phyloP scores from a whole-genome alignment of 371 early-diverging fungal genomes.

The Parasitella parasitica region DNA sequence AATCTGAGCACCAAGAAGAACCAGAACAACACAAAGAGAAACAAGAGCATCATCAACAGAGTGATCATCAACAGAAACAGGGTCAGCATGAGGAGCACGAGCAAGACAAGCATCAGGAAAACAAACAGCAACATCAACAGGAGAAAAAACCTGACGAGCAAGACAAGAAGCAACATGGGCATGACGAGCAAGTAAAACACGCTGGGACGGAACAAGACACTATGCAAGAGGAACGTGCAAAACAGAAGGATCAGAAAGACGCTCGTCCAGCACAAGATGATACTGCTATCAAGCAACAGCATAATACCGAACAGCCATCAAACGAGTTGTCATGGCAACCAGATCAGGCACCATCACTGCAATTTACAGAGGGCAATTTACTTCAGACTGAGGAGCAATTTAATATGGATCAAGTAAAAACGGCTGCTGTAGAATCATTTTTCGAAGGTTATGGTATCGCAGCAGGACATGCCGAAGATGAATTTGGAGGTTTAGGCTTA shows the following conservation, averaged over 20 bases:
- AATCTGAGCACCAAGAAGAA: neutral
- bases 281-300: neutral
- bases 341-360: too few relatives aligned
- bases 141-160: neutral
- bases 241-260: too few relatives aligned
- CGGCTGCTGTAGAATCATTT: neutral
- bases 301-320: too few relatives aligned
- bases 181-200: too few relatives aligned
- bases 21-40: neutral
- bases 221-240: too few relatives aligned
- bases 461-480: constrained; percentile 17
- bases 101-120: neutral
- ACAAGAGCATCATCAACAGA: neutral
- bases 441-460: constrained; percentile 15
- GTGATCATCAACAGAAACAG: neutral
- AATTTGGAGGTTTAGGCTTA: constrained; percentile 17
- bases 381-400: neutral
- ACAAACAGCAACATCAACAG: neutral
- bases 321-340: too few relatives aligned
- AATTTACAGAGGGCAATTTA: neutral
- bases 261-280: neutral
- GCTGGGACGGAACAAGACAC: too few relatives aligned
- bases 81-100: neutral
- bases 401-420: neutral
- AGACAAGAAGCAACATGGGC: neutral